phyloP scores from a whole-genome alignment of 352 stramenopile species.

The Pythium scleroteichum region DNA sequence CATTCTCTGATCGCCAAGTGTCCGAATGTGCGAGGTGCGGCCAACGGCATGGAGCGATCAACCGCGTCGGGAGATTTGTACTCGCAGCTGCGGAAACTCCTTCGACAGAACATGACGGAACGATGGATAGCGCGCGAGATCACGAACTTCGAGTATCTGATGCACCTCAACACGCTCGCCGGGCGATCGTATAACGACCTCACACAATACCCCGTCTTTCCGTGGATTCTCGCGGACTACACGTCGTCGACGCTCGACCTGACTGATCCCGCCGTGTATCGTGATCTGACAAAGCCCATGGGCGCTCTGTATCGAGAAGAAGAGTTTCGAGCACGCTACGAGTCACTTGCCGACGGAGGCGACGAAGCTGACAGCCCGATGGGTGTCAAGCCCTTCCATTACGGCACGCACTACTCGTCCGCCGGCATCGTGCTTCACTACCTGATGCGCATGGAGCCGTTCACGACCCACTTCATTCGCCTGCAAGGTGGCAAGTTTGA shows the following conservation, averaged over 20 bases:
- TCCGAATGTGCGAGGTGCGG: conserved; percentile 65
- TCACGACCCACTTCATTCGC: conserved; percentile 91
- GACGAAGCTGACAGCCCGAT: conserved; percentile 43
- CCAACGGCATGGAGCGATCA: conserved; percentile 60
- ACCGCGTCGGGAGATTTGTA: conserved; percentile 53
- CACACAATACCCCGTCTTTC: conserved; percentile 98
- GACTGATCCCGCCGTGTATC: conserved; percentile 88
- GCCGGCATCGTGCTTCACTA: conserved; percentile 98
- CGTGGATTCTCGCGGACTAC: conserved; percentile 98
- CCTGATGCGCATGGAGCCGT: conserved; percentile 96
- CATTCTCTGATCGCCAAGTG: conserved; percentile 75
- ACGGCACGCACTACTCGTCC: conserved; percentile 93
- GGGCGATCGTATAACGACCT: conserved; percentile 97
- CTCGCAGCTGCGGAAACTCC: conserved; percentile 63
- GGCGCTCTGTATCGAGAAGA: conserved; percentile 93
- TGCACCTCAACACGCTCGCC: conserved; percentile 95
- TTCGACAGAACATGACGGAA: conserved; percentile 79
- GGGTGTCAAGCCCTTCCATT: conserved; percentile 87
- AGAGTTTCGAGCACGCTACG: conserved; percentile 73
- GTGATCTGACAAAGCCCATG: conserved; percentile 97
- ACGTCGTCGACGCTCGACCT: conserved; percentile 92
- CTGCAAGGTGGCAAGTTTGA: conserved; percentile 98
- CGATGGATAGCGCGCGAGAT: conserved; percentile 72
- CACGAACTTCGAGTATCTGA: conserved; percentile 96
- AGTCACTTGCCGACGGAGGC: conserved; percentile 44